Evolutionary conservation across 441 rosid species (phyloP), one percentile per base, ranked within the genome.

Genomic region (Gossypium gossypioides): DNA sequence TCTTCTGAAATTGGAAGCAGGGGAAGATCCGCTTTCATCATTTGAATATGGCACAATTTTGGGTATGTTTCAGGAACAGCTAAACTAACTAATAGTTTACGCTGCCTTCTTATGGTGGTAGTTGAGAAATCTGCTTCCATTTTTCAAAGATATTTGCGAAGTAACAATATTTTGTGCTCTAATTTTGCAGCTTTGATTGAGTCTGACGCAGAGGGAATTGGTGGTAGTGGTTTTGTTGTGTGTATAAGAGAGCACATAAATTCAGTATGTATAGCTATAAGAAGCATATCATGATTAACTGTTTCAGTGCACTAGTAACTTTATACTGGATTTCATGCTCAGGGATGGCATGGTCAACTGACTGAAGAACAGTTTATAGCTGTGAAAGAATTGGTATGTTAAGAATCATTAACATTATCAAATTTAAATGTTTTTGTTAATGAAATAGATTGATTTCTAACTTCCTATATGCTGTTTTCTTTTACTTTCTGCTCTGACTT

Each of bases 191-290:
- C 99, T 55, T 83, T 96, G 83, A 96, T 96, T 21, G 99, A 96
- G 86, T 96, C 97, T 76, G 98, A 96, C 70, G 98, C 99, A 8
- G 99, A 96, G 87, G 98, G 99, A 27, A 96, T 96, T 82, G 99
- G 99, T 83, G 98, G 98, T 72, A 96, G 98, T 80, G 98, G 99
- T 57, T 96, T 93, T 86, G 87, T 93, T 54, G 98, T 93, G 84
- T 96, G 99, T 83, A 91, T 93, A 80, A 84, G 97, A 74, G 99
- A 96, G 87, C 99, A 96, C 82, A 87, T 93, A 76, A 84, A 91
- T 81, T 86, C 94, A 22, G 99, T 93, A 86, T 56, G 90, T 68
- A 10, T 60, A 55, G 67, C 72, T 70, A 74, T 75, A 65, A 70
- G 79, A 59, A 24, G 52, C 51, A 52, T 74, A 44, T 52, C 44